These are phyloP conservation scores for Colletotrichum sp. DNA, from an alignment of 2,329 filamentous ascomycete species.

Conservation along the genomic window DNA sequence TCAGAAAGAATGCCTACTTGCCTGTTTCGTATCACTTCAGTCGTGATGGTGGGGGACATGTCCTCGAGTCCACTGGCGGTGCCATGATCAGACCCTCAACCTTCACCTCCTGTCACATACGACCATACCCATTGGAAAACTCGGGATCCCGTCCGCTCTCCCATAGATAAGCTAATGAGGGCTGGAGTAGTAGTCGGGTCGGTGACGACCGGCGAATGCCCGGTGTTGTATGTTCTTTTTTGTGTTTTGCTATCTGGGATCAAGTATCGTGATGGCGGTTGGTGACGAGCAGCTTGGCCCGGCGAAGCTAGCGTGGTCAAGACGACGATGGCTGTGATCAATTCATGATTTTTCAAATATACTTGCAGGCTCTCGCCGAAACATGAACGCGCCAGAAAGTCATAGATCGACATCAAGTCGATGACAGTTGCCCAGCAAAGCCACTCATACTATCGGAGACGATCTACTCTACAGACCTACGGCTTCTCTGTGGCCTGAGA, in stretches of 20 bases:
- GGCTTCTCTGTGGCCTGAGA: not conserved
- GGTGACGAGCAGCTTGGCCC: not conserved
- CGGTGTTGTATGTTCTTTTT: not conserved
- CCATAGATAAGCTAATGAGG: not conserved
- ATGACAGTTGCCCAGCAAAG: not conserved
- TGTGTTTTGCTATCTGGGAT: not conserved
- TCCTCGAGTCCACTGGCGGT: not conserved
- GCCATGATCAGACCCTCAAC: not conserved
- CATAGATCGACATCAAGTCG: not conserved
- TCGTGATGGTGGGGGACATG: not conserved
- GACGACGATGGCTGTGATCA: not conserved
- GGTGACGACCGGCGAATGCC: not conserved
- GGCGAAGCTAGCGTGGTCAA: not conserved
- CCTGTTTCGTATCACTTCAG: not conserved
- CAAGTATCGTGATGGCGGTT: not conserved
- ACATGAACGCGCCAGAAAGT: not conserved
- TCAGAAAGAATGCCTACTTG: not conserved
- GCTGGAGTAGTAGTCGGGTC: not conserved
- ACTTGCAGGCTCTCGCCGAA: not conserved
- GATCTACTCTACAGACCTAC: not conserved
- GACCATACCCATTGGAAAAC: constrained; percentile 5
- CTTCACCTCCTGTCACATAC: not conserved
- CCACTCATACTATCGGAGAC: not conserved
- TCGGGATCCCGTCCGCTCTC: constrained; percentile 4
- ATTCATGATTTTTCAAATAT: not conserved